These are phyloP conservation scores for Aspergillus spinulosporus DNA, from an alignment of 2,329 filamentous ascomycete species.

Conservation along the genomic window DNA sequence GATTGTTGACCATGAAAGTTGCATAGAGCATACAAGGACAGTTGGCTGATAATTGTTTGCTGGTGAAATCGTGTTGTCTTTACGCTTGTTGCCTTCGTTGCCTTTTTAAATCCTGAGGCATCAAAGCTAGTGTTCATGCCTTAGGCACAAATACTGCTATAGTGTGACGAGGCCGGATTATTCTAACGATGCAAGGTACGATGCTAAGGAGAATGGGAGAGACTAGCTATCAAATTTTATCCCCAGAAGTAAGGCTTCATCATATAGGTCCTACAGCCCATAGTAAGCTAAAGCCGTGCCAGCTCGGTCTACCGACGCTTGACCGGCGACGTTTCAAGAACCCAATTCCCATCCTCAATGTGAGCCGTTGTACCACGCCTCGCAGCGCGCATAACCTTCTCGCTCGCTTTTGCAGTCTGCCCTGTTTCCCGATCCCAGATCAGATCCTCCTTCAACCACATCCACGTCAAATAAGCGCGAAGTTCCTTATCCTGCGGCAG, in stretches of 20 bases:
- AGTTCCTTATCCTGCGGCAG: conserved; percentile 82
- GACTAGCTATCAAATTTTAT: too few relatives aligned
- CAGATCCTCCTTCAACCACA: conserved; percentile 86
- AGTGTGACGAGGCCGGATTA: neutral
- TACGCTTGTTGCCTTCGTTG: neutral
- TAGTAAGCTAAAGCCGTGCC: neutral
- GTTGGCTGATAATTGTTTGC: conserved; percentile 9
- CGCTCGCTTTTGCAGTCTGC: conserved; percentile 42
- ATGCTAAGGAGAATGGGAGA: too few relatives aligned
- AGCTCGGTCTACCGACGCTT: conserved; percentile 31
- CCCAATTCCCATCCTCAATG: conserved; percentile 44
- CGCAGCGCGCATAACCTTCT: conserved; percentile 41
- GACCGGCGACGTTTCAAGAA: conserved; percentile 36
- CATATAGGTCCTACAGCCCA: neutral
- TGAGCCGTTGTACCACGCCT: conserved; percentile 43
- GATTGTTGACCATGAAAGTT: neutral
- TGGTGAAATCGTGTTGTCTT: conserved; percentile 1
- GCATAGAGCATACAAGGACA: neutral
- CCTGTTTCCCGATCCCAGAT: conserved; percentile 76
- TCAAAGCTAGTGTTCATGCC: neutral
- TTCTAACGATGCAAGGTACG: neutral
- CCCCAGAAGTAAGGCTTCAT: too few relatives aligned
- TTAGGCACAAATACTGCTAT: neutral
- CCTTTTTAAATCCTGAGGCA: neutral
- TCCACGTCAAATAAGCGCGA: conserved; percentile 82